phyloP scores from a whole-genome alignment of 1,284 basidiomycete genomes.

The Boletus nobilissimus region DNA sequence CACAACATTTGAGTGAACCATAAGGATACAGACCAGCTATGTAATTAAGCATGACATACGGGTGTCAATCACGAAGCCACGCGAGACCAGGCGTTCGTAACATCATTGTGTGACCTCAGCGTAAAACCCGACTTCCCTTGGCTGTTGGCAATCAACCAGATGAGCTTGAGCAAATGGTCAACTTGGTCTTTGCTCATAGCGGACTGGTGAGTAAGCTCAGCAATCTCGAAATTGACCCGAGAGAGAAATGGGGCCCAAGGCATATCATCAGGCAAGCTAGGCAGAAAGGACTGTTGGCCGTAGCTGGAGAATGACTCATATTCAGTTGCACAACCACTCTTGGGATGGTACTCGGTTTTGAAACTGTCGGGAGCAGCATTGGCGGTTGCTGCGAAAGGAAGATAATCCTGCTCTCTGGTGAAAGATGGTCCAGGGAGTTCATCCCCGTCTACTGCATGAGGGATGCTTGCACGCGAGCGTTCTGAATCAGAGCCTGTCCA shows the following conservation, averaged over 20 bases:
- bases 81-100: not conserved
- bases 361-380: not conserved
- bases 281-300: not conserved
- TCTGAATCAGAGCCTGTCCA: too few relatives aligned
- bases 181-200: not conserved
- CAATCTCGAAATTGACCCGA: not conserved
- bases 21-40: too few relatives aligned
- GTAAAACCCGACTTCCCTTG: not conserved
- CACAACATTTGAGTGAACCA: too few relatives aligned
- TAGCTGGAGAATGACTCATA: not conserved
- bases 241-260: not conserved
- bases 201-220: not conserved
- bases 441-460: too few relatives aligned
- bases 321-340: not conserved
- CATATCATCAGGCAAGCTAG: not conserved
- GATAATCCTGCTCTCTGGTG: too few relatives aligned
- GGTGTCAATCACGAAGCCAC: not conserved
- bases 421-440: too few relatives aligned
- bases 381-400: not conserved
- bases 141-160: too few relatives aligned
- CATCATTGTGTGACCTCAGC: not conserved
- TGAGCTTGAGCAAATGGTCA: not conserved
- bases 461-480: too few relatives aligned
- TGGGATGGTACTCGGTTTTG: not conserved
- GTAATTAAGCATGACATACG: not conserved